Base-by-base conservation (phyloP, 2,329 filamentous ascomycete genomes). In the Claviceps cyperi region DNA sequence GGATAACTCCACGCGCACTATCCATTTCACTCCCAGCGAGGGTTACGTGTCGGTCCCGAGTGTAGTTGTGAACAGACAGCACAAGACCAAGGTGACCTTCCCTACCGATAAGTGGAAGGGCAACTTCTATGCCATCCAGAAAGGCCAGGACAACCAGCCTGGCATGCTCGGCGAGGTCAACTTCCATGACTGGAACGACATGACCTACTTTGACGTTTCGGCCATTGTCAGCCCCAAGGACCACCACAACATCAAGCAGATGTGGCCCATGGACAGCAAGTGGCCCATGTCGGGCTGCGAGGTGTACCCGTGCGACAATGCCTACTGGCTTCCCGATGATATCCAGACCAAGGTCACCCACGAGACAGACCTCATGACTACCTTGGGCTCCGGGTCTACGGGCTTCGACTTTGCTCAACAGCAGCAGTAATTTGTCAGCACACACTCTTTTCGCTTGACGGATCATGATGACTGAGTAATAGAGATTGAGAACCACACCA, bases 121-220 rank as follows among this genome's bases (percentile, higher is more conserved):
- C 52, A 76, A 75, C 66, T 75, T 66, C 63, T 71, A 73, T 62
- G 67, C 75, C 43, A 60, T 76, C 55, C 64, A 65, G 40, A 62
- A 74, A 28, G 76, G 75, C 49, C 52, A 60, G 2, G 44, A 59
- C 11, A 64, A 70, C 55, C 57, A 58, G 41, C 61, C 68, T 5
- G 76, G 76, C 56, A 78, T 76, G 72, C 69, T 76, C 51, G 73
- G 72, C 49, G 73, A 76, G 67, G 66, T 74, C 50, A 64, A 65
- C 55, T 76, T 74, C 59, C 65, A 71, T 49, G 73, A 70, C 59
- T 76, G 63, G 63, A 58, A 61, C 48, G 74, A 66, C 55, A 53
- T 66, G 52, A 77, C 71, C 51, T 80, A 71, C 70, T 80, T 76
- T 51, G 76, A 80, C 54, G 74, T 80, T 54, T 78, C 75, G 11